Percentiles rank a stretch among this genome's conserved stretches.
phyloP scores from a whole-genome alignment of 1,284 basidiomycete genomes.

The Heliocybe sulcata region DNA sequence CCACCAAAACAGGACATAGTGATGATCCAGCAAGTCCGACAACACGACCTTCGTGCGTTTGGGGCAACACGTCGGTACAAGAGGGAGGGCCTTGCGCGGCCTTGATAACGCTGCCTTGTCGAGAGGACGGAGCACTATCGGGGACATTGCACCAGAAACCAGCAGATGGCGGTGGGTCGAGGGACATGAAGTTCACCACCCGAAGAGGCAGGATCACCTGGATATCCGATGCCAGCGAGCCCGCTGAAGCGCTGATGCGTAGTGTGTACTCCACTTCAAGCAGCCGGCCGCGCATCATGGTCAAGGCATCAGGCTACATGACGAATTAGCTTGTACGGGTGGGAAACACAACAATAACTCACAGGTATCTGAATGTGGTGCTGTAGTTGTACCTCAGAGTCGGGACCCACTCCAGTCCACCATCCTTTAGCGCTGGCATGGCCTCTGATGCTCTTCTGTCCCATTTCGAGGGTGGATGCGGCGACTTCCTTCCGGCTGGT shows the following conservation, averaged over 20 bases:
- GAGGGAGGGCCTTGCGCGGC: background rate
- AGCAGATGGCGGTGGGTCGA: conserved; percentile 63
- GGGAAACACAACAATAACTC: conserved; percentile 20
- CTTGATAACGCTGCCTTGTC: background rate
- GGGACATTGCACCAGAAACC: conserved; percentile 16
- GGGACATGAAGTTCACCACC: conserved; percentile 74
- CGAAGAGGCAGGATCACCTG: conserved; percentile 64
- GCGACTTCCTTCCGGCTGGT: conserved; percentile 61
- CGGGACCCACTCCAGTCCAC: conserved; percentile 77
- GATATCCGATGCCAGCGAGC: conserved; percentile 58
- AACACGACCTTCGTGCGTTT: conserved; percentile 9
- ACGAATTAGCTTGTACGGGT: background rate
- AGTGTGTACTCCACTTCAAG: conserved; percentile 79
- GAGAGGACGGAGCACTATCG: background rate
- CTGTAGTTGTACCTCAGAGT: conserved; percentile 53
- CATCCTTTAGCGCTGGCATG: conserved; percentile 79
- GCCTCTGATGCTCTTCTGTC: conserved; percentile 55
- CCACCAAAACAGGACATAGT: conserved; percentile 10
- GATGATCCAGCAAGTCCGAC: conserved; percentile 9
- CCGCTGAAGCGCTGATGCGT: conserved; percentile 62
- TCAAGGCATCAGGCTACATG: conserved; percentile 64
- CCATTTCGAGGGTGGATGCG: conserved; percentile 60
- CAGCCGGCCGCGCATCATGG: conserved; percentile 68
- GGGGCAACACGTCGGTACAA: no score
- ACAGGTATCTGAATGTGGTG: conserved; percentile 71